Base-by-base conservation (phyloP, 2,329 filamentous ascomycete genomes). In the Trichoderma citrinoviride region DNA sequence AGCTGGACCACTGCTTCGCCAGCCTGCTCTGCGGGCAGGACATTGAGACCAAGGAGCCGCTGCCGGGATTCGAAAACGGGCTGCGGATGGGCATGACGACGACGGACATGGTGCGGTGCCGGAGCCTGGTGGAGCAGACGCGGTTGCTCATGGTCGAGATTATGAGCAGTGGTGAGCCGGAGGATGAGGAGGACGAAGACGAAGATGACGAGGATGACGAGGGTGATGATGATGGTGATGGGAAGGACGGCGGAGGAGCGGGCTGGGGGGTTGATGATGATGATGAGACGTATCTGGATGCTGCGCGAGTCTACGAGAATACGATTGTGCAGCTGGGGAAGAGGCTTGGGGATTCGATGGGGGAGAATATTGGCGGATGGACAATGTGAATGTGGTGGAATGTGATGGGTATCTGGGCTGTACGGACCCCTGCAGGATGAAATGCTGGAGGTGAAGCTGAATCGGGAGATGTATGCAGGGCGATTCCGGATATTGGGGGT, bases 41-140 rank as follows among this genome's bases (percentile, higher is more conserved):
- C 71, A 77, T 87, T 3, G 84, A 88, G 15, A 88, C 88, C 0
- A 83, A 85, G 0, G 85, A 88, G 44, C 71, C 80, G 0, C 79
- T 97, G 1, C 88, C 91, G 0, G 92, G 92, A 0, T 92, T 93
- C 67, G 85, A 87, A 68, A 82, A 79, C 7, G 84, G 84, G 0
- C 78, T 82, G 5, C 77, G 81, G 0, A 86, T 87, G 0, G 89
- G 91, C 0, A 89, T 91, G 80, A 92, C 88, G 1, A 81, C 77
- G 19, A 94, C 91, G 0, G 92, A 97, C 75, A 96, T 95, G 82
- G 92, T 98, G 7, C 85, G 94, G 46, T 90, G 93, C 68, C 90
- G 91, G 73, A 91, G 91, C 72, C 79, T 96, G 33, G 90, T 93
- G 0, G 91, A 96, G 73, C 85, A 89, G 68, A 91, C 90, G 17